A percentile compares a stretch with the other conserved stretches of the same genome.
phyloP scores from a whole-genome alignment of 2,329 filamentous ascomycete genomes.

The Sporothrix euskadiensis region DNA sequence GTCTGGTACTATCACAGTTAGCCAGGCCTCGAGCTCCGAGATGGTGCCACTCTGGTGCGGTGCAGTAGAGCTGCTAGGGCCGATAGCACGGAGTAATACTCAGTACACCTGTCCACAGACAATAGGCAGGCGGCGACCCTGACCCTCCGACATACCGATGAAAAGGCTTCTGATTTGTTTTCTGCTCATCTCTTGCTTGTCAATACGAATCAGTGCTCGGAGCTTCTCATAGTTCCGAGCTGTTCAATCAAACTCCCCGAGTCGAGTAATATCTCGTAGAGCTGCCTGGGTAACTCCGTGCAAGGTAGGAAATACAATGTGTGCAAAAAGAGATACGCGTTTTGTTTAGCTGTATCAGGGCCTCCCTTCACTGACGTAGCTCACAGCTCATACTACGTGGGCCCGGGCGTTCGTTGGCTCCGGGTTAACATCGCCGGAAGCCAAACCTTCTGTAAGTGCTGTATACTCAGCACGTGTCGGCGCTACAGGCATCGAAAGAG shows the following conservation, averaged over 20 bases:
- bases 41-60: background rate
- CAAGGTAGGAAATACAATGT: background rate
- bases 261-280: background rate
- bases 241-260: background rate
- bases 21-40: background rate
- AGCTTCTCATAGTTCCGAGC: background rate
- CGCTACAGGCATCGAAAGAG: background rate
- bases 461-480: background rate
- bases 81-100: background rate
- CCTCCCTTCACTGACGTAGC: background rate
- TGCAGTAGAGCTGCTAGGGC: background rate
- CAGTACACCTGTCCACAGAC: background rate
- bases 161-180: background rate
- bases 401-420: background rate
- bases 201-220: background rate
- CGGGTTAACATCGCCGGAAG: background rate
- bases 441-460: too few species aligned
- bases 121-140: background rate
- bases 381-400: background rate
- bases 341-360: background rate
- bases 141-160: background rate
- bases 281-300: constrained; percentile 11
- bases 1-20: background rate
- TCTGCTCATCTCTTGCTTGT: background rate
- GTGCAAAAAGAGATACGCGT: background rate